These are phyloP conservation scores for Borealophlyctis nickersoniae DNA, from an alignment of 192 early-diverging fungal species.

Conservation along the genomic window DNA sequence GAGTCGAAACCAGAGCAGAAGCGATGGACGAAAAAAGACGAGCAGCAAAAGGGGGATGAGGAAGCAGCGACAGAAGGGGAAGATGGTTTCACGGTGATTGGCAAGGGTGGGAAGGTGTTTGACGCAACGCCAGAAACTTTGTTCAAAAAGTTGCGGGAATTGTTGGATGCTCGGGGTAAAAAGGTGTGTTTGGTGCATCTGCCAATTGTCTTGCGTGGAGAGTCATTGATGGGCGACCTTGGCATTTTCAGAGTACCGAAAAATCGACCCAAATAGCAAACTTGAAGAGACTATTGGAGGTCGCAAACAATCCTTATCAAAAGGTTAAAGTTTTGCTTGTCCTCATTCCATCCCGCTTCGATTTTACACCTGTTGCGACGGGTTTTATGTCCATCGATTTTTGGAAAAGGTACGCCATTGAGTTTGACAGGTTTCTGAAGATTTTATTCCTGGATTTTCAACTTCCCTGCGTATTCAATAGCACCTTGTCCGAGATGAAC, in stretches of 20 bases:
- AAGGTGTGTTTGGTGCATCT: conserved; percentile 51
- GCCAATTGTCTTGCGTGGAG: neutral
- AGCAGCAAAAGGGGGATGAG: conserved; percentile 20
- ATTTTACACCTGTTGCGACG: conserved; percentile 61
- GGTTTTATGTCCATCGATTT: conserved; percentile 72
- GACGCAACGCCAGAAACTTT: conserved; percentile 71
- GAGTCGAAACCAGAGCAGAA: conserved; percentile 28
- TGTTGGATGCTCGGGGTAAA: conserved; percentile 84
- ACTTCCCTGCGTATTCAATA: no score
- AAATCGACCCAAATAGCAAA: conserved; percentile 70
- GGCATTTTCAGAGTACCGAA: conserved; percentile 70
- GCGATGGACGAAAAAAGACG: conserved; percentile 23
- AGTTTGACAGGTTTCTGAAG: no score
- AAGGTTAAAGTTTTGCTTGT: conserved; percentile 79
- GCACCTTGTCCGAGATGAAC: conserved; percentile 63
- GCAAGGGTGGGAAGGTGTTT: conserved; percentile 48
- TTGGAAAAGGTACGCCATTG: conserved; percentile 73
- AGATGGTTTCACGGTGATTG: conserved; percentile 50
- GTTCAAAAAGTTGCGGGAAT: conserved; percentile 76
- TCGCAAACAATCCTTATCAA: conserved; percentile 71
- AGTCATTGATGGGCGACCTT: neutral
- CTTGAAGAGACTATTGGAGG: conserved; percentile 61
- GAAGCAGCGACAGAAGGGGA: conserved; percentile 31
- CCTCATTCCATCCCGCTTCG: conserved; percentile 87
- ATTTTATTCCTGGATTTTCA: no score